Evolutionary conservation across 2,329 filamentous ascomycete genomes (phyloP).

Genomic region (Aspergillus ochraceoroseus): DNA sequence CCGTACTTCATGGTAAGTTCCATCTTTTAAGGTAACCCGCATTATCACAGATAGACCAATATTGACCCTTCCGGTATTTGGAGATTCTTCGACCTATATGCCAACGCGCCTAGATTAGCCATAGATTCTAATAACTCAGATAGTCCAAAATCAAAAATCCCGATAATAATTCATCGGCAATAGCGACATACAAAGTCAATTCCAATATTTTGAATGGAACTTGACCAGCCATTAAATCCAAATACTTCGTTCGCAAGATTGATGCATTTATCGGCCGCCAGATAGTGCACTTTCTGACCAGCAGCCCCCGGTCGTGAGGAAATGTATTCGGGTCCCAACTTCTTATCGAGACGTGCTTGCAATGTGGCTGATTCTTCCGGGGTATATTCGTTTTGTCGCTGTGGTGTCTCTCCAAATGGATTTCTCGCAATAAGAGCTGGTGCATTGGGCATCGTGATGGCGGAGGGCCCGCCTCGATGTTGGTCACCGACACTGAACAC

Average conservation of each 20-base stretch:
- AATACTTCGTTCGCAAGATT: constrained; percentile 92
- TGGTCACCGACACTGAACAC: constrained; percentile 62
- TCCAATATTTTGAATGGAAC: constrained; percentile 87
- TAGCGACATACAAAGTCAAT: constrained; percentile 75
- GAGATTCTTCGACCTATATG: constrained; percentile 68
- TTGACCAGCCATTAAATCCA: constrained; percentile 97
- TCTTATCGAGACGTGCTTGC: constrained; percentile 80
- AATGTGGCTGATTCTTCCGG: constrained; percentile 86
- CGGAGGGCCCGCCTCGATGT: constrained; percentile 46
- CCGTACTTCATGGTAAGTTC: constrained; percentile 79
- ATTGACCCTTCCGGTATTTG: constrained; percentile 70
- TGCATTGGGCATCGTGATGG: constrained; percentile 42
- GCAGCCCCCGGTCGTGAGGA: constrained; percentile 78
- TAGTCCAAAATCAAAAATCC: background rate
- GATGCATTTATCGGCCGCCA: constrained; percentile 95
- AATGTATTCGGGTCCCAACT: constrained; percentile 93
- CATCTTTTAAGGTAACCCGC: constrained; percentile 82
- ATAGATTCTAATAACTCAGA: background rate
- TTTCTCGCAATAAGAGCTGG: constrained; percentile 51
- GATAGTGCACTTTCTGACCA: constrained; percentile 83
- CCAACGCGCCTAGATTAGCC: constrained; percentile 4
- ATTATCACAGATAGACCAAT: constrained; percentile 87
- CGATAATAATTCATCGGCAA: background rate
- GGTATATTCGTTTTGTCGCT: constrained; percentile 72
- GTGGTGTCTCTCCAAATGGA: constrained; percentile 70